Evolutionary conservation across 768 basidiomycete genomes (phyloP).

Genomic region (Sarcodon aspratus): DNA sequence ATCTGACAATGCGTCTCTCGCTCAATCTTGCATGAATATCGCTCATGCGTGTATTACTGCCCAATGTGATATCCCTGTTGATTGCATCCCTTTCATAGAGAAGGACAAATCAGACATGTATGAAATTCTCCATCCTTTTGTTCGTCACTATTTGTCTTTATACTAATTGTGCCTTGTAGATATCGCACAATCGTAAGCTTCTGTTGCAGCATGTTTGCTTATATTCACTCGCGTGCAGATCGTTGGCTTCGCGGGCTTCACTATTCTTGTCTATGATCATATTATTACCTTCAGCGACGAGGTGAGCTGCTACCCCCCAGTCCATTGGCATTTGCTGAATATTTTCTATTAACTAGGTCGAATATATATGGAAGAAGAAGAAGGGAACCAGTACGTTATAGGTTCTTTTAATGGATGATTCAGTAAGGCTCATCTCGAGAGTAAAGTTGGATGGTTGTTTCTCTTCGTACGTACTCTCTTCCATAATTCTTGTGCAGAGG

Average conservation of each 20-base stretch:
- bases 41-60: too few species aligned
- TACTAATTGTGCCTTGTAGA: too few species aligned
- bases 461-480: slow-evolving; percentile 18
- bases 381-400: slow-evolving; percentile 32
- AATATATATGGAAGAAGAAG: slow-evolving; percentile 39
- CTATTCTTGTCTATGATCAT: slow-evolving; percentile 45
- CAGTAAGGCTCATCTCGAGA: neutral
- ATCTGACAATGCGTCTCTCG: too few species aligned
- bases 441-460: slow-evolving; percentile 23
- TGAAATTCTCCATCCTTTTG: too few species aligned
- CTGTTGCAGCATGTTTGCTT: too few species aligned
- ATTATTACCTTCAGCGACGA: slow-evolving; percentile 39
- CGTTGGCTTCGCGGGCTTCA: slow-evolving; percentile 40
- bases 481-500: neutral
- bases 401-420: neutral
- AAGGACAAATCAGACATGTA: too few species aligned
- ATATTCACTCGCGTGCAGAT: slow-evolving; percentile 20
- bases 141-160: too few species aligned
- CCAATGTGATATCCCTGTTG: too few species aligned
- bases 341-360: slow-evolving; percentile 19
- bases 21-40: too few species aligned
- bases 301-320: slow-evolving; percentile 11
- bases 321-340: neutral
- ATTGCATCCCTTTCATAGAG: too few species aligned
- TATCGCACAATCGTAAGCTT: too few species aligned